Evolutionary conservation across 345 rosid species (phyloP).

Genomic region (Pistacia vera): DNA sequence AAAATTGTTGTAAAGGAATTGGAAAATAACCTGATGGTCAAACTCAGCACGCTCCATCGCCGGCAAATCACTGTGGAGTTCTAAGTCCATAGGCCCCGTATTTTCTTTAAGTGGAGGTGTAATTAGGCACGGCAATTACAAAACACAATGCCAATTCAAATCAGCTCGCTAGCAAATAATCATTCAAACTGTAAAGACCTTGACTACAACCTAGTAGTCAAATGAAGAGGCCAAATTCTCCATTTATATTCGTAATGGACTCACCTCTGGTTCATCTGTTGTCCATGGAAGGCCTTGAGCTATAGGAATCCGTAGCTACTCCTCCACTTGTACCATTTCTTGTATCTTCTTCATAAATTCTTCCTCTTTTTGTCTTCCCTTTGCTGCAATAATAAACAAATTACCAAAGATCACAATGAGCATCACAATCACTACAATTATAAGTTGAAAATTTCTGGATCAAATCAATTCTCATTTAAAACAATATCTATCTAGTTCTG

Average conservation of each 20-base stretch:
- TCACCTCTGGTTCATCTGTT: constrained; percentile 95
- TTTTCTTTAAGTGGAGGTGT: constrained; percentile 72
- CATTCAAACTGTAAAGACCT: too few species aligned
- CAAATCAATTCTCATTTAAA: constrained; percentile 1
- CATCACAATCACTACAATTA: background rate
- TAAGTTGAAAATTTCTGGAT: background rate
- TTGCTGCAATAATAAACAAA: constrained; percentile 47
- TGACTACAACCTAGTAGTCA: too few species aligned
- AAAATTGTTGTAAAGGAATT: too few species aligned
- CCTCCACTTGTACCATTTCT: constrained; percentile 67
- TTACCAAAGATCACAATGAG: constrained; percentile 2
- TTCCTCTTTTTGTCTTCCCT: constrained; percentile 83
- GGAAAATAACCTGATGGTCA: constrained; percentile 64
- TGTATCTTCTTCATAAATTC: constrained; percentile 77
- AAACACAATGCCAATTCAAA: constrained; percentile 6
- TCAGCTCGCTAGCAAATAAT: background rate
- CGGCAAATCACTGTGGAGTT: constrained; percentile 70
- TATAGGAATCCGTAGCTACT: constrained; percentile 64
- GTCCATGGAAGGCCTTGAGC: constrained; percentile 99
- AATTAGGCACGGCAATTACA: constrained; percentile 51
- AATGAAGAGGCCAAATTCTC: background rate
- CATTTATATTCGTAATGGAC: constrained; percentile 5
- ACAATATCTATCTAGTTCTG: constrained; percentile 56
- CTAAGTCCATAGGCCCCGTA: too few species aligned
- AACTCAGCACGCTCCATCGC: constrained; percentile 92